These are phyloP conservation scores for Stephanodiscus triporus DNA, from an alignment of 108 stramenopile species.

Conservation along the genomic window DNA sequence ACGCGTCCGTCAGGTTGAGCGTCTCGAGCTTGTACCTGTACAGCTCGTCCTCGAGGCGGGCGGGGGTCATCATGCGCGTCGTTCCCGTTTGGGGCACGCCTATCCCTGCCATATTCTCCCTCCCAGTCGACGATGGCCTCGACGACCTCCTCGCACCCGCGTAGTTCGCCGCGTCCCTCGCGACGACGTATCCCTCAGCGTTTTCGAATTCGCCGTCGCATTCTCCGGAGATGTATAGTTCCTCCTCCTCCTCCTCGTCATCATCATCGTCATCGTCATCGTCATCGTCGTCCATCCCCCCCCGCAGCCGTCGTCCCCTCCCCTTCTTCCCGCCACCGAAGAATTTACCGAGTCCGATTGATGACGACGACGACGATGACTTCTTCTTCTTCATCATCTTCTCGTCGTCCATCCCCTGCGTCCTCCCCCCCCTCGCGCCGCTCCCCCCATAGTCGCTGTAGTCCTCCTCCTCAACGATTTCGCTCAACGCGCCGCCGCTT, in stretches of 20 bases:
- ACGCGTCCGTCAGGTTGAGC: conserved; percentile 47
- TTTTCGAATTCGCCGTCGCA: conserved; percentile 32
- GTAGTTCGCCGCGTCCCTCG: neutral
- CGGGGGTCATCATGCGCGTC: conserved; percentile 21
- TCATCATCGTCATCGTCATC: neutral
- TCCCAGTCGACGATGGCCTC: no score
- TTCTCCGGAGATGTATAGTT: conserved; percentile 36
- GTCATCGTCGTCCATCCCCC: neutral
- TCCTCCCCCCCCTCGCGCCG: neutral
- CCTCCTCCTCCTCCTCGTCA: conserved; percentile 17
- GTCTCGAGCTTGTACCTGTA: conserved; percentile 53
- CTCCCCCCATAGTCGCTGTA: neutral
- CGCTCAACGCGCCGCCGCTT: no score
- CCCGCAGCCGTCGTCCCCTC: neutral
- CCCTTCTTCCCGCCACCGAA: neutral
- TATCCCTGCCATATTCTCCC: conserved; percentile 7
- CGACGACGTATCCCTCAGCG: neutral
- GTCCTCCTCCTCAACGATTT: no score
- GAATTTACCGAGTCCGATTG: neutral
- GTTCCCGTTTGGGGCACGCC: conserved; percentile 36
- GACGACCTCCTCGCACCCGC: no score
- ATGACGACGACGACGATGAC: no score
- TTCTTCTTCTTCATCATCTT: neutral
- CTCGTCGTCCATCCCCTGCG: neutral
- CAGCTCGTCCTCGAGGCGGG: conserved; percentile 46